These are phyloP conservation scores for Apiospora aurea DNA, from an alignment of 2,329 filamentous ascomycete genomes.

Conservation along the genomic window DNA sequence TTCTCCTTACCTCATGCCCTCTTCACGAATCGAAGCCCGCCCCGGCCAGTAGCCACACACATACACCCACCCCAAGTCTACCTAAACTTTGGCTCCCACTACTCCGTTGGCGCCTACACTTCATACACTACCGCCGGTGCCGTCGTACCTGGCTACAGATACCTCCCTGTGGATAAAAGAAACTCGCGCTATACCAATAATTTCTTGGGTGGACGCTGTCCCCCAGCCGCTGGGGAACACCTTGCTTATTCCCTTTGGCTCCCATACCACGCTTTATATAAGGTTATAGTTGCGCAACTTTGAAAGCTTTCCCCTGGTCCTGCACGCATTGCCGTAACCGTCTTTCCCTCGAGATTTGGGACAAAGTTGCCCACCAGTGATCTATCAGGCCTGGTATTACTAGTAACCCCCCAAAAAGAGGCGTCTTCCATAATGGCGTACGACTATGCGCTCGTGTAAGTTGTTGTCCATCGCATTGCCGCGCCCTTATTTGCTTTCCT, in stretches of 20 bases:
- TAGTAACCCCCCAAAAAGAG: neutral
- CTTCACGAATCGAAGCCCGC: conserved; percentile 1
- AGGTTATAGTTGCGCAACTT: conserved; percentile 15
- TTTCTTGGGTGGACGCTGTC: neutral
- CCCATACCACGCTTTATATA: conserved; percentile 15
- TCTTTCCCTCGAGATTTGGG: conserved; percentile 1
- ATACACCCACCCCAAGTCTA: neutral
- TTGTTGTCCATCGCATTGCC: conserved; percentile 28
- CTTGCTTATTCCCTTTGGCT: conserved; percentile 9
- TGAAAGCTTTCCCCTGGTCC: neutral
- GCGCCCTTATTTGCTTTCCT: neutral
- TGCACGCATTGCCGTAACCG: conserved; percentile 9
- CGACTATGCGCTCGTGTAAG: conserved; percentile 70
- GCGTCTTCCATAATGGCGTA: conserved; percentile 54
- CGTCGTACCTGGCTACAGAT: conserved; percentile 7
- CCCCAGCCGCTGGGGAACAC: conserved; percentile 11
- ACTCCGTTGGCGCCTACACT: neutral
- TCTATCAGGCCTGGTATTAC: conserved; percentile 16
- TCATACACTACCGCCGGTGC: neutral
- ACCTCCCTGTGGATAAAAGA: neutral
- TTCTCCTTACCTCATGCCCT: neutral
- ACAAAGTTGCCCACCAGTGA: conserved; percentile 14
- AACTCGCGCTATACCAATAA: neutral
- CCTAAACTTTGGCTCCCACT: conserved; percentile 12
- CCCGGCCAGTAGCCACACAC: neutral